Conservation (phyloP, 2,329 filamentous ascomycete genomes). For the Cordyceps fumosorosea region DNA sequence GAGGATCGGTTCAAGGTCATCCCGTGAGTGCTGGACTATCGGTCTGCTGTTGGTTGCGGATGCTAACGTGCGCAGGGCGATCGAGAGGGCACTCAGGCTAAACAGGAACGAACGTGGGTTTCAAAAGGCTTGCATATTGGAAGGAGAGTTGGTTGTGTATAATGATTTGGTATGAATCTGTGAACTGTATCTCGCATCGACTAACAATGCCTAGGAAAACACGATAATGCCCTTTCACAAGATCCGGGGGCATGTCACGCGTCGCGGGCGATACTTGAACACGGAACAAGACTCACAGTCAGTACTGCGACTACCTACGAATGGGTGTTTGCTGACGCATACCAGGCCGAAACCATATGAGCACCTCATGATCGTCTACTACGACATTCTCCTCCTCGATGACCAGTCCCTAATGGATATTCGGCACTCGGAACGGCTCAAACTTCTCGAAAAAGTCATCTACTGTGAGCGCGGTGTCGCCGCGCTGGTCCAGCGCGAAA, state of each 20-base stretch:
- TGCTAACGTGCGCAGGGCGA: constrained; percentile 34
- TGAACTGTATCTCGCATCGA: neutral
- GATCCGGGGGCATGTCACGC: constrained; percentile 70
- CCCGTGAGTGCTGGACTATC: constrained; percentile 28
- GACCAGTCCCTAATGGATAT: constrained; percentile 42
- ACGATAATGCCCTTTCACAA: constrained; percentile 72
- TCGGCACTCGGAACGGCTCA: constrained; percentile 53
- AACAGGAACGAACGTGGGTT: constrained; percentile 52
- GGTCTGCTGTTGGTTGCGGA: neutral
- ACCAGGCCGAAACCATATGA: constrained; percentile 41
- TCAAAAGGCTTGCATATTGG: constrained; percentile 63
- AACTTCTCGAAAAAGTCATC: constrained; percentile 50
- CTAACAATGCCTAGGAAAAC: constrained; percentile 36
- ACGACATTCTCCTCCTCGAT: constrained; percentile 50
- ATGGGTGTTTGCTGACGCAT: constrained; percentile 19
- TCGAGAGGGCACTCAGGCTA: constrained; percentile 59
- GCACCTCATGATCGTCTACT: constrained; percentile 57
- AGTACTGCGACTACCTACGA: constrained; percentile 19
- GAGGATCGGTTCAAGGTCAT: constrained; percentile 58
- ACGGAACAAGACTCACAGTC: constrained; percentile 63
- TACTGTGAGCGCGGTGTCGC: constrained; percentile 51
- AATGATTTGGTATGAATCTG: constrained; percentile 46
- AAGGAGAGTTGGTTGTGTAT: constrained; percentile 78
- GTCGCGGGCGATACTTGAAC: constrained; percentile 65
- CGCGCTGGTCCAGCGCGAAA: constrained; percentile 58